Evolutionary conservation across 345 rosid species (phyloP).

Genomic region (Mallotus nudiflorus): DNA sequence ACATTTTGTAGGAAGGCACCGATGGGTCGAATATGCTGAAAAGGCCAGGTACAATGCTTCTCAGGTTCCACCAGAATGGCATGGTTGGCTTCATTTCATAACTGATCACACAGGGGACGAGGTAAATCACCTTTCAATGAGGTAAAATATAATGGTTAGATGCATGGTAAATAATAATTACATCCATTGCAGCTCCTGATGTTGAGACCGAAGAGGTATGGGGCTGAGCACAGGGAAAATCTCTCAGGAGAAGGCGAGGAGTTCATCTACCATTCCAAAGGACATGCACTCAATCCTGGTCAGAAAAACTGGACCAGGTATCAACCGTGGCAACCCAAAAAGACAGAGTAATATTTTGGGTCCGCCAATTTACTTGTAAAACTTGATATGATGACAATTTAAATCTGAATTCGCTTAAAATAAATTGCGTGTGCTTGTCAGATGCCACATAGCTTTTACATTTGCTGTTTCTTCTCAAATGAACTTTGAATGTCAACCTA

Average conservation of each 20-base stretch:
- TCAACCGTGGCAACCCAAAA: constrained; percentile 85
- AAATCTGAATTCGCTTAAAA: constrained; percentile 12
- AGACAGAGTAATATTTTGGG: constrained; percentile 33
- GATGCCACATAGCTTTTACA: neutral
- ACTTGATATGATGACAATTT: constrained; percentile 12
- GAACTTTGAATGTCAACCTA: constrained; percentile 10
- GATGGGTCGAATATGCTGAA: constrained; percentile 93
- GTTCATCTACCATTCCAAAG: constrained; percentile 87
- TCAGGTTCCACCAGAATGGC: constrained; percentile 99
- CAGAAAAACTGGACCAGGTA: constrained; percentile 95
- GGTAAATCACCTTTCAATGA: constrained; percentile 37
- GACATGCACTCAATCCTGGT: constrained; percentile 87
- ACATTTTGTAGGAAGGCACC: constrained; percentile 66
- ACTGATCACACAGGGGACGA: constrained; percentile 98
- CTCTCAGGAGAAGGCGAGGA: constrained; percentile 88
- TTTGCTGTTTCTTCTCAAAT: neutral
- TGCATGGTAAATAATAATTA: neutral
- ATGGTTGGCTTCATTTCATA: constrained; percentile 93
- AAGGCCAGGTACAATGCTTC: constrained; percentile 90
- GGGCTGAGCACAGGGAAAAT: constrained; percentile 84
- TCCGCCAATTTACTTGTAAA: neutral
- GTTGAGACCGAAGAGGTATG: constrained; percentile 89
- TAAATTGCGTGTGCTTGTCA: constrained; percentile 22
- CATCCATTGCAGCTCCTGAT: constrained; percentile 66
- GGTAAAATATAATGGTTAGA: neutral